Evolutionary conservation across 2,329 filamentous ascomycete genomes (phyloP).

Genomic region (Aspergillus sp.): DNA sequence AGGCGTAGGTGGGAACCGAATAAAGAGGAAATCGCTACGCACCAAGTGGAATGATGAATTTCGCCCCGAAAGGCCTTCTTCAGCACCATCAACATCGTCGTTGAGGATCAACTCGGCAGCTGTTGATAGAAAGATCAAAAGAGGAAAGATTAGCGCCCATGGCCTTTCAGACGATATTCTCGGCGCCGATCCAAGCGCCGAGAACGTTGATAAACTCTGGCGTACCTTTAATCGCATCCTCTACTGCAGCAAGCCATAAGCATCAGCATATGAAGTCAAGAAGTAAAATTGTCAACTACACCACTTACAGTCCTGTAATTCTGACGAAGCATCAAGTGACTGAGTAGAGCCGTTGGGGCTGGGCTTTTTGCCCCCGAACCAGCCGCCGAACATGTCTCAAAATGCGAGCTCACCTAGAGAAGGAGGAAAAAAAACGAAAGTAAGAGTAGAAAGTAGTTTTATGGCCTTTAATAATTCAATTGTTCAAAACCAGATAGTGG

Average conservation of each 20-base stretch:
- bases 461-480: conserved; percentile 1
- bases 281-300: neutral
- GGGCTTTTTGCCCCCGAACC: conserved; percentile 46
- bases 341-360: conserved; percentile 47
- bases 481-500: conserved; percentile 10
- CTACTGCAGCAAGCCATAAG: conserved; percentile 27
- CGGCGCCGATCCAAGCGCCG: neutral
- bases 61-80: conserved; percentile 68
- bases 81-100: conserved; percentile 84
- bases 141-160: conserved; percentile 9
- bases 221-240: conserved; percentile 46
- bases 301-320: conserved; percentile 51
- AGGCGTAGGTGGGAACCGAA: neutral
- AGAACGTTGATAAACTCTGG: neutral
- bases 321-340: conserved; percentile 58
- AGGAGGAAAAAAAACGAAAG: neutral
- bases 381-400: conserved; percentile 40
- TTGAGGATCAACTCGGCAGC: conserved; percentile 77
- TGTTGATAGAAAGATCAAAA: conserved; percentile 13
- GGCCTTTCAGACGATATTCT: neutral
- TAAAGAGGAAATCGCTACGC: conserved; percentile 15
- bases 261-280: conserved; percentile 19
- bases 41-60: conserved; percentile 84
- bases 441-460: conserved; percentile 1
- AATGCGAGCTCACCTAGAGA: neutral